These are phyloP conservation scores for Rhizopus microsporus DNA, from an alignment of 371 early-diverging fungal genomes.

Conservation along the genomic window DNA sequence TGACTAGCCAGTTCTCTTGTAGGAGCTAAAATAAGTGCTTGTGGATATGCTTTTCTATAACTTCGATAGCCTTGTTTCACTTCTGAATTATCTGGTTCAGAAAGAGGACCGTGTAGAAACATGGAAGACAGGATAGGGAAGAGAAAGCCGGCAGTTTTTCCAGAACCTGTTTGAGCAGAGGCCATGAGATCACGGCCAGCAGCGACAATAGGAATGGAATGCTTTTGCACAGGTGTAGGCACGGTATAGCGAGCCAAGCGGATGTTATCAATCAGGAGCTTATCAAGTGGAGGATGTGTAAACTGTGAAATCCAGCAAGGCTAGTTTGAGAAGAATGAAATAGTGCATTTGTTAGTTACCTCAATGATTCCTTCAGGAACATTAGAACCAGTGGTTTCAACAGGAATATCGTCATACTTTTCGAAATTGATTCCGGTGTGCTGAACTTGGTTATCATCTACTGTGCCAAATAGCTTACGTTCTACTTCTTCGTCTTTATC, in stretches of 20 bases:
- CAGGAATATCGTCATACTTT: constrained; percentile 96
- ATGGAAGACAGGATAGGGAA: constrained; percentile 56
- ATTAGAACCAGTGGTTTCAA: constrained; percentile 86
- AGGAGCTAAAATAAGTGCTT: constrained; percentile 48
- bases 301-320: constrained; percentile 30
- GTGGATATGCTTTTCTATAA: constrained; percentile 38
- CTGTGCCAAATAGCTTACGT: constrained; percentile 65
- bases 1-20: constrained; percentile 49
- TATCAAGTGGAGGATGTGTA: constrained; percentile 72
- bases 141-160: constrained; percentile 75
- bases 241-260: constrained; percentile 54
- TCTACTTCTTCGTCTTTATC: constrained; percentile 4
- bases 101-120: constrained; percentile 72
- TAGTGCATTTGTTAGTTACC: constrained; percentile 6
- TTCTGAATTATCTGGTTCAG: constrained; percentile 28
- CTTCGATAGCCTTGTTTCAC: constrained; percentile 45
- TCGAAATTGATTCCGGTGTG: constrained; percentile 96
- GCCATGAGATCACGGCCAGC: constrained; percentile 71
- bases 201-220: constrained; percentile 68
- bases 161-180: constrained; percentile 86
- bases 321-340: constrained; percentile 21
- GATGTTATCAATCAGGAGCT: constrained; percentile 73
- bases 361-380: constrained; percentile 32
- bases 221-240: constrained; percentile 75
- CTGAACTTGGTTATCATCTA: constrained; percentile 67